Evolutionary conservation across 192 early-diverging fungal species (phyloP), one percentile per base, ranked within the genome.

Genomic region (Podila epigama): DNA sequence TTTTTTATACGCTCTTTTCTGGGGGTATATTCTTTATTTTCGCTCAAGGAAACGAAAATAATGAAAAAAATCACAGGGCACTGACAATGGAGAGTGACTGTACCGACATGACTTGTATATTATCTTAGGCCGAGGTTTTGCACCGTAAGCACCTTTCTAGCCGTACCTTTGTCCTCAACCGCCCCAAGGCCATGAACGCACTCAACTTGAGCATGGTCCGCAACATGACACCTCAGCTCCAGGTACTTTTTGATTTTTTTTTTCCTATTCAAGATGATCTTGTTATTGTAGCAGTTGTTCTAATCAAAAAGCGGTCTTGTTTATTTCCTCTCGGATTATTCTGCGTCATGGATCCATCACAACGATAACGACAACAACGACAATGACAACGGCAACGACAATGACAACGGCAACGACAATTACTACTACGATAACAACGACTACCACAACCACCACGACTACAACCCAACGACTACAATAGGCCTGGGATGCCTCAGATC

Each of bases 401-500:
- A n/a, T n/a, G n/a, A n/a, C n/a, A n/a, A n/a, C n/a, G n/a, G n/a
- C n/a, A 58, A 51, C 50, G 55, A 58, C 51, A 44, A 27, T 51
- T 62, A 37, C 4, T 28, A n/a, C n/a, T n/a, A n/a, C n/a, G n/a
- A n/a, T n/a, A n/a, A n/a, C n/a, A n/a, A n/a, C n/a, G n/a, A n/a
- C n/a, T 41, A 51, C 50, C 37, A 58, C 51, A 44, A 27, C 32
- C 36, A 39, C 36, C 7, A 34, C 51, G 18, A 20, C 16, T 50
- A 18, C 8, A 48, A 48, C n/a, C 11, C 13, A 18, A 35, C 39
- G 28, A 51, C 22, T n/a, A n/a, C n/a, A n/a, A 33, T 69, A 93
- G 87, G 92, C 90, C 27, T 99, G 94, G 94, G 88, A 94, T 67
- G 83, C 89, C 37, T 95, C 95, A 6, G 90, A 96, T 56, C 82